Conservation (phyloP, 345 rosid species). For the Salix purpurea region DNA sequence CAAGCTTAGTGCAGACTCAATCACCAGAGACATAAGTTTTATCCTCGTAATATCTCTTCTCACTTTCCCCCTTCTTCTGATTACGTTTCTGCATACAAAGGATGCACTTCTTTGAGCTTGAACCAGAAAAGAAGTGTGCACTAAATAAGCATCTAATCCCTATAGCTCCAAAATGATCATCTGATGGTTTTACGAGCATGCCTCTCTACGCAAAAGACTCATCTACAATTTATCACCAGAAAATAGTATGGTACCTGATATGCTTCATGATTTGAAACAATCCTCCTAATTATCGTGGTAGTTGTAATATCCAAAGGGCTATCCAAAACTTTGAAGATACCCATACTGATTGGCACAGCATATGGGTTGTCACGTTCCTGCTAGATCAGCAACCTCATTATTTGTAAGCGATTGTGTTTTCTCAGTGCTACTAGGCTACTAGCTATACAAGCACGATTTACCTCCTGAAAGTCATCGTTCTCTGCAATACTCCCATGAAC, state of each 20-base stretch:
- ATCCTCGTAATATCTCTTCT: conserved; percentile 55
- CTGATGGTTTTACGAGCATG: not conserved
- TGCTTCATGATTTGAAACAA: conserved; percentile 70
- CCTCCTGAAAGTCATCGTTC: conserved; percentile 52
- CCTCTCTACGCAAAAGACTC: not conserved
- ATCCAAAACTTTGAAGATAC: conserved; percentile 56
- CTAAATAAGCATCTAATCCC: not conserved
- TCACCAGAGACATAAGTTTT: conserved; percentile 51
- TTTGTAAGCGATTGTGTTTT: not conserved
- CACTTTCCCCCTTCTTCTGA: conserved; percentile 64
- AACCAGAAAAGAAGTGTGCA: not conserved
- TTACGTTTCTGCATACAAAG: conserved; percentile 54
- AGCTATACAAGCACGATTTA: conserved; percentile 3
- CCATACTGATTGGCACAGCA: conserved; percentile 62
- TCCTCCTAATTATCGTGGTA: conserved; percentile 62
- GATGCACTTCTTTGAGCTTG: not conserved
- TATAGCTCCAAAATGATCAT: not conserved
- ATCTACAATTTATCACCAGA: not conserved
- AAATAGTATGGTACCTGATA: conserved; percentile 39
- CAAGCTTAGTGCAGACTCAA: conserved; percentile 18
- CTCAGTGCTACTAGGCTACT: not conserved
- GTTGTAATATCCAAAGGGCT: conserved; percentile 73
- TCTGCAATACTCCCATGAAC: conserved; percentile 69
- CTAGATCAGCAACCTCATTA: not conserved
- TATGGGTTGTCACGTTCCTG: conserved; percentile 65